Evolutionary conservation across 768 basidiomycete species (phyloP), one percentile per base, ranked within the genome.

Genomic region (Cyathus striatus): DNA sequence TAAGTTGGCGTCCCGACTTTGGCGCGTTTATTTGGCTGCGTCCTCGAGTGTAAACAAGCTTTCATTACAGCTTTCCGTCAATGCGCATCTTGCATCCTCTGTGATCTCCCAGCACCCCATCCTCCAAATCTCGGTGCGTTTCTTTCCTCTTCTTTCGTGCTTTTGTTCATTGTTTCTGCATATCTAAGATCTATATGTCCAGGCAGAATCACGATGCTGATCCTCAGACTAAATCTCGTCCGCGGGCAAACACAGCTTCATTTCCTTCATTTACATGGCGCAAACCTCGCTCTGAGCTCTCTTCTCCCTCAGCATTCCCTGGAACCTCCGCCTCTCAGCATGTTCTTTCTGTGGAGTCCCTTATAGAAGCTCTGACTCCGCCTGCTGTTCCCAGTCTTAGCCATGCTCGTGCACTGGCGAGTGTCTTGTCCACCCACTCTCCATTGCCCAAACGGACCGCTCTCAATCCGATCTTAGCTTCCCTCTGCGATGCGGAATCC

Each of bases 351-450:
- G 40, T 74, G 9, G 64, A 69, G 5, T 65, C 57, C 18, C 61
- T 77, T 22, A 70, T 78, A 25, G 56, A 65, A 22, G 64, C 66
- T 5, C 61, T 77, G 23, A 62, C 63, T 3, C 84, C 85, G 1
- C 72, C 77, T 20, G 64, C 72, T 5, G 85, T 86, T 6, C 87
- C 88, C 3, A 86, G 83, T 48, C 62, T 86, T 4, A 49, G 59
- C 10, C 73, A 83, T 54, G 85, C 86, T 6, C 77, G 83, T 12
- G 55, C 73, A 23, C 68, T 89, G n/a, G 77, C 79, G 0, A 61
- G 56, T 17, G 49, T 66, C 6, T 68, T 88, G 37, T 55, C 72
- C 5, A 70, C 64, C 3, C 64, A 69, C 13, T 78, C 81, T 1
- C 77, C 85, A 0, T 62, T 78, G 23, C 83, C 85, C 20, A 71